Base-by-base conservation (phyloP, 2,329 filamentous ascomycete genomes). In the Calonectria hawksworthii region DNA sequence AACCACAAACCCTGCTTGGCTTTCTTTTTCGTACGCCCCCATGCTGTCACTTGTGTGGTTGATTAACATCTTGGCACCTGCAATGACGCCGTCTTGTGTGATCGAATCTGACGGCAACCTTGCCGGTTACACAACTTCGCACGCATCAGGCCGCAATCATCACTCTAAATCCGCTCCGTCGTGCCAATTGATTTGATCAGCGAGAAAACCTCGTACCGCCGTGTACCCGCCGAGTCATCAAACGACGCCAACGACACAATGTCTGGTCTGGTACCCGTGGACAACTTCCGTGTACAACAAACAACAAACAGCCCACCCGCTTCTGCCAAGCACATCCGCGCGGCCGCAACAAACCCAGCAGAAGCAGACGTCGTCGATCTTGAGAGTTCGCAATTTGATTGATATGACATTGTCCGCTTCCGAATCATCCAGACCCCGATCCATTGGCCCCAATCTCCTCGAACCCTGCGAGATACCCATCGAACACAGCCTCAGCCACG, bases 401-500 rank as follows among this genome's bases (percentile, higher is more conserved):
- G 41, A 47, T 21, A 8, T 47, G 21, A 44, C 41, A 5, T n/a
- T 44, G 2, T 26, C 8, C 14, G 8, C 50, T 18, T 30, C 26
- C 16, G 38, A 41, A 41, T 21, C 38, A 41, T 18, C 18, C 18
- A 21, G 16, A 21, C 41, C 18, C 18, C 18, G 18, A 44, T 44
- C 41, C 41, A 44, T n/a, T 44, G 18, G 18, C 8, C 18, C 7
- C 7, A 38, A 16, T 38, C 14, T 16, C 14, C 13, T 38, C 4
- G 6, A 41, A 54, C 23, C 51, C 51, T 26, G 26, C 51, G 23
- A 47, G 9, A 47, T 10, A 30, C 64, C 34, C 32, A 36, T n/a
- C 32, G 8, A 36, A 36, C 44, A 52, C 64, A 52, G 47, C 51
- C 66, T 38, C 66, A 68, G 51, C 51, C 66, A 59, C 66, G 23